These are phyloP conservation scores for Aspergillus ruber DNA, from an alignment of 2,329 filamentous ascomycete genomes.

Conservation along the genomic window DNA sequence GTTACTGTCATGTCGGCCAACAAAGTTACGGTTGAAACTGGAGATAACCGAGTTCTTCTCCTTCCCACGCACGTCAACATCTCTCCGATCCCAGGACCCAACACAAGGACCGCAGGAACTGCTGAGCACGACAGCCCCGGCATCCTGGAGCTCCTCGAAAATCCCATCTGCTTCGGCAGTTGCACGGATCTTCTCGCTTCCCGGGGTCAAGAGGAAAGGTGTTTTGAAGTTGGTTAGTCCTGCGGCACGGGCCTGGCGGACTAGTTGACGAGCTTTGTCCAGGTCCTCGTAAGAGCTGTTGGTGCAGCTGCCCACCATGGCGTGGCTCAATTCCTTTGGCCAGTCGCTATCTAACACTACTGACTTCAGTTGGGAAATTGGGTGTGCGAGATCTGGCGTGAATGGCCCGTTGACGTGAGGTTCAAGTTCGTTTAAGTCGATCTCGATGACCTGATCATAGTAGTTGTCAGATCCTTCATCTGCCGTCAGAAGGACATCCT, in stretches of 20 bases:
- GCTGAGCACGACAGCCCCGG: conserved; percentile 82
- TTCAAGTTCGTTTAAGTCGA: conserved; percentile 85
- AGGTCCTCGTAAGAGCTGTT: conserved; percentile 83
- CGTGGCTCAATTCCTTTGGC: conserved; percentile 89
- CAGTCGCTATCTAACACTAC: conserved; percentile 84
- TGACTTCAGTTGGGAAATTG: conserved; percentile 89
- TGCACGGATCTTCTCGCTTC: conserved; percentile 87
- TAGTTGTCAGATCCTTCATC: conserved; percentile 69
- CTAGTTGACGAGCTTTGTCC: conserved; percentile 54
- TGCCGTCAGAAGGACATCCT: conserved; percentile 59
- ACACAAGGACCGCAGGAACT: conserved; percentile 89
- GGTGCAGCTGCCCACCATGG: conserved; percentile 93
- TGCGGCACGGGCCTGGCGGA: conserved; percentile 76
- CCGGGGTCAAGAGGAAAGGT: conserved; percentile 85
- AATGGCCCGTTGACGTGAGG: conserved; percentile 97
- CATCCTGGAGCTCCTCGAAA: conserved; percentile 86
- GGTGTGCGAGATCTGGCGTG: conserved; percentile 90
- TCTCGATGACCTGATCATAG: conserved; percentile 88
- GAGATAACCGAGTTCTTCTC: conserved; percentile 91
- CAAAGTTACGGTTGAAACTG: conserved; percentile 98
- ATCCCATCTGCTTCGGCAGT: conserved; percentile 83
- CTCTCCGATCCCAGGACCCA: conserved; percentile 83
- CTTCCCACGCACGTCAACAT: conserved; percentile 65
- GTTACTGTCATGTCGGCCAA: conserved; percentile 89
- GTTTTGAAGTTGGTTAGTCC: conserved; percentile 79